Evolutionary conservation across 2,329 filamentous ascomycete genomes (phyloP).

Genomic region (Phialophora expanda): DNA sequence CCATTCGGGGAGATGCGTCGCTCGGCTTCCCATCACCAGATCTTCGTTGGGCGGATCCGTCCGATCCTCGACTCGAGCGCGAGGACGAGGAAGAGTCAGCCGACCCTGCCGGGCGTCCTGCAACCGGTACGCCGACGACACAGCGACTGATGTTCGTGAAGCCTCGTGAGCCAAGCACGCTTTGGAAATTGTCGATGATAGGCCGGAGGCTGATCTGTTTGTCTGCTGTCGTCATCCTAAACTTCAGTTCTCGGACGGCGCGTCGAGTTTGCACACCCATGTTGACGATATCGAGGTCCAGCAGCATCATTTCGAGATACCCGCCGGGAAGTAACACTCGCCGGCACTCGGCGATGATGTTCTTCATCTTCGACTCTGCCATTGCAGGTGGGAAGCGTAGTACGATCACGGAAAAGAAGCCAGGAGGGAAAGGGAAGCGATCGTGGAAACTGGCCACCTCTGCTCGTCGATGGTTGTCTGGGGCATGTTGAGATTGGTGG

Average conservation of each 20-base stretch:
- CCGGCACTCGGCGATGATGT: constrained; percentile 55
- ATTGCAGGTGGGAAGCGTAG: constrained; percentile 55
- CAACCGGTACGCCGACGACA: constrained; percentile 56
- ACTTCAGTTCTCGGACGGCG: constrained; percentile 53
- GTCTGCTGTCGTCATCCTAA: constrained; percentile 51
- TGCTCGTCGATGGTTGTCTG: constrained; percentile 38
- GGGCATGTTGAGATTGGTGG: constrained; percentile 48
- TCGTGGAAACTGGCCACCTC: constrained; percentile 49
- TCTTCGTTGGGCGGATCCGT: constrained; percentile 40
- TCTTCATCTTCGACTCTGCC: constrained; percentile 51
- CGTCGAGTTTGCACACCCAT: constrained; percentile 55
- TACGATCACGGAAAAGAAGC: constrained; percentile 54
- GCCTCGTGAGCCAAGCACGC: constrained; percentile 51
- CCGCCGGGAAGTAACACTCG: constrained; percentile 56
- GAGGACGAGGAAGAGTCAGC: constrained; percentile 47
- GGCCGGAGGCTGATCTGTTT: constrained; percentile 53
- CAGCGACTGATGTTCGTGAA: constrained; percentile 57
- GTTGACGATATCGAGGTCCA: constrained; percentile 58
- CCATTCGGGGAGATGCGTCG: constrained; percentile 34
- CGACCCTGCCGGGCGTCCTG: constrained; percentile 51
- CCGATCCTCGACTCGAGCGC: constrained; percentile 43
- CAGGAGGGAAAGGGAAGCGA: constrained; percentile 54
- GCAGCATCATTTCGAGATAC: constrained; percentile 55
- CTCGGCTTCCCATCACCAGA: constrained; percentile 36
- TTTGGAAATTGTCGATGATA: constrained; percentile 55